Base-by-base conservation (phyloP, 2,329 filamentous ascomycete genomes). In the Aspergillus fumigatus region DNA sequence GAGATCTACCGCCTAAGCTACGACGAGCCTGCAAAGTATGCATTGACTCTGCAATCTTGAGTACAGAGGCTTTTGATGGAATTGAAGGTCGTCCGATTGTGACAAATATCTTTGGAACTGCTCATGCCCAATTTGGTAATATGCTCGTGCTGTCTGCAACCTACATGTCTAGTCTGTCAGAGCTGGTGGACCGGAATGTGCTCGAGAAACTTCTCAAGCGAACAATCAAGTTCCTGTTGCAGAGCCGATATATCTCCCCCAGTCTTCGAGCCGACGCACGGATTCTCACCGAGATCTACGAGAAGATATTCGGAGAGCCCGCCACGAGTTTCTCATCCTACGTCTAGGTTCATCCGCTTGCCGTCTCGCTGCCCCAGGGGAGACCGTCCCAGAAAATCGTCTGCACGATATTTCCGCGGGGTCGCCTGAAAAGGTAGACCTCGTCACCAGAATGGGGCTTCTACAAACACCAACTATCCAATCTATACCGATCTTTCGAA, bases 61-160 rank as follows among this genome's bases (percentile, higher is more conserved):
- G 93, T 71, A 97, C 93, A 0, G 83, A 85, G 54, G 90, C 92
- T 0, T 96, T 97, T 69, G 84, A 89, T 70, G 80, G 80, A 1
- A 79, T 83, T 17, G 75, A 71, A 26, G 77, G 83, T 59, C 84
- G 91, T 29, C 84, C 89, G 8, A 88, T 97, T 52, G 87, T 97
- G 54, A 97, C 93, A n/a, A 97, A 97, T 66, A 87, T 96, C 25
- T 96, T 96, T 74, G 92, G 93, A 52, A 97, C 93, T 19, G 89
- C 92, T 60, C 93, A 97, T 80, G 92, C 93, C 90, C 94, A 99
- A 90, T 99, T 95, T 79, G 93, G 94, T 57, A 97, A 97, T 70
- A 84, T 97, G 67, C 80, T 97, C 50, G 90, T 95, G n/a, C 83
- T 99, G 2, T 86, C 90, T 26, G 92, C 93, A 1, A 89, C 88